phyloP scores from a whole-genome alignment of 495 filamentous ascomycete species.

The Chlorociboria aeruginascens region DNA sequence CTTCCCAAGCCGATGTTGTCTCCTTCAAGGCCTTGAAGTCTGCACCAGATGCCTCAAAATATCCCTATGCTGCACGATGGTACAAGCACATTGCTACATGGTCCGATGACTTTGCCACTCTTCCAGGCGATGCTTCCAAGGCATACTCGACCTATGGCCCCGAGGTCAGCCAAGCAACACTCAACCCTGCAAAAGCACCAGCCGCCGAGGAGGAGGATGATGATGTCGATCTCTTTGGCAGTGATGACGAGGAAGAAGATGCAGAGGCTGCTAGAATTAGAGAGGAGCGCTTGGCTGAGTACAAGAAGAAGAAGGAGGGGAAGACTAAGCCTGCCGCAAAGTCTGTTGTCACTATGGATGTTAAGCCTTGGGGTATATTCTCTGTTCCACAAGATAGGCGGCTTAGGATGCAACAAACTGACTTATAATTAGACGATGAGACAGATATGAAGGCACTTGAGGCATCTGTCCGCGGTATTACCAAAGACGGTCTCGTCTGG shows the following conservation, averaged over 20 bases:
- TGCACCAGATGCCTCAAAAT: conserved; percentile 69
- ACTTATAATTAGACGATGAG: conserved; percentile 58
- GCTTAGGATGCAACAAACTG: neutral
- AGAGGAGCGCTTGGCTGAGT: conserved; percentile 81
- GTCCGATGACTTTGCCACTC: conserved; percentile 79
- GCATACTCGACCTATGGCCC: conserved; percentile 85
- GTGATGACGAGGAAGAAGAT: conserved; percentile 87
- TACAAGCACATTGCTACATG: conserved; percentile 95
- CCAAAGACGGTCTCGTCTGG: conserved; percentile 92
- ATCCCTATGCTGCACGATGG: conserved; percentile 90
- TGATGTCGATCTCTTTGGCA: conserved; percentile 81
- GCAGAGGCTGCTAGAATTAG: conserved; percentile 68
- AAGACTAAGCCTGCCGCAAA: conserved; percentile 88
- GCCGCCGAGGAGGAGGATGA: conserved; percentile 56
- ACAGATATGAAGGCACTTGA: conserved; percentile 79
- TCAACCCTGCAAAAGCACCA: conserved; percentile 81
- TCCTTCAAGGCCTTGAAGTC: conserved; percentile 79
- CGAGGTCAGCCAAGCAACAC: conserved; percentile 56
- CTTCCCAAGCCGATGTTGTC: conserved; percentile 92
- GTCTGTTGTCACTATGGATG: conserved; percentile 87
- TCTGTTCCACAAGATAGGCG: neutral
- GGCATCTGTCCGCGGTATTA: conserved; percentile 70
- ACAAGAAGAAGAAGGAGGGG: conserved; percentile 92
- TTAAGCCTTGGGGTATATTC: conserved; percentile 95
- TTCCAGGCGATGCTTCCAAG: conserved; percentile 84